Evolutionary conservation across 2,329 filamentous ascomycete genomes (phyloP).

Genomic region (Colletotrichum endophyticum): DNA sequence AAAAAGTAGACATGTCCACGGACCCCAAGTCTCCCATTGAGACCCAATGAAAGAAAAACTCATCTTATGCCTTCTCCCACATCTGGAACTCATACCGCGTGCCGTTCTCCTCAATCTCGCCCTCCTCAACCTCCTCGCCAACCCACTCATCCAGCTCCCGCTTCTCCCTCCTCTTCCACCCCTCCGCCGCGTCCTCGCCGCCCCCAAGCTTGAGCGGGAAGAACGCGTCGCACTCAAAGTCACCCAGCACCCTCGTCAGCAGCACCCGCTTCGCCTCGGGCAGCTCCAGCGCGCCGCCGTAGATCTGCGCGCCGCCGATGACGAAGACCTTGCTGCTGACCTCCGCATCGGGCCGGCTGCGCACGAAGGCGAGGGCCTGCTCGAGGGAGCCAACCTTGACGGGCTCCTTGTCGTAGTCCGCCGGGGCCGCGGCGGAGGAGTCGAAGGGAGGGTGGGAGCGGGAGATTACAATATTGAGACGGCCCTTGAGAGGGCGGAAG

Average conservation of each 20-base stretch:
- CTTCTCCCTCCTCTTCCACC: conserved; percentile 29
- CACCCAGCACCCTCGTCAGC: conserved; percentile 68
- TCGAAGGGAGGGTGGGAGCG: conserved; percentile 43
- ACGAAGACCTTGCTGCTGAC: conserved; percentile 74
- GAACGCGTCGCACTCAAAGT: conserved; percentile 79
- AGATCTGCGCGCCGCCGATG: conserved; percentile 90
- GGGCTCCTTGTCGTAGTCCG: conserved; percentile 45
- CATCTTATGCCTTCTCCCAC: conserved; percentile 61
- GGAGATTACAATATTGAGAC: conserved; percentile 84
- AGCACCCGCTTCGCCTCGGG: conserved; percentile 66
- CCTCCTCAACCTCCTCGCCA: conserved; percentile 66
- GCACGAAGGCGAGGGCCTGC: conserved; percentile 57
- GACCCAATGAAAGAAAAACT: background rate
- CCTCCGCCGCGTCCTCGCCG: conserved; percentile 30
- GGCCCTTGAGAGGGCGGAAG: conserved; percentile 79
- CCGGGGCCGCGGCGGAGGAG: conserved; percentile 8
- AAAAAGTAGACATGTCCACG: background rate
- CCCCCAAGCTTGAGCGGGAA: conserved; percentile 66
- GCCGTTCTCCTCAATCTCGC: conserved; percentile 65
- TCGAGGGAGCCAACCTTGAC: conserved; percentile 65
- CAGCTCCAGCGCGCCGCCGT: conserved; percentile 70
- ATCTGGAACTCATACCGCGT: conserved; percentile 75
- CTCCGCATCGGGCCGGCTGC: conserved; percentile 28
- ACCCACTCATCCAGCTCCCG: conserved; percentile 66
- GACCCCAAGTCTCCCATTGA: background rate